Evolutionary conservation across 73 alveolate species (phyloP).

Genomic region (Tetrahymena malaccensis): DNA sequence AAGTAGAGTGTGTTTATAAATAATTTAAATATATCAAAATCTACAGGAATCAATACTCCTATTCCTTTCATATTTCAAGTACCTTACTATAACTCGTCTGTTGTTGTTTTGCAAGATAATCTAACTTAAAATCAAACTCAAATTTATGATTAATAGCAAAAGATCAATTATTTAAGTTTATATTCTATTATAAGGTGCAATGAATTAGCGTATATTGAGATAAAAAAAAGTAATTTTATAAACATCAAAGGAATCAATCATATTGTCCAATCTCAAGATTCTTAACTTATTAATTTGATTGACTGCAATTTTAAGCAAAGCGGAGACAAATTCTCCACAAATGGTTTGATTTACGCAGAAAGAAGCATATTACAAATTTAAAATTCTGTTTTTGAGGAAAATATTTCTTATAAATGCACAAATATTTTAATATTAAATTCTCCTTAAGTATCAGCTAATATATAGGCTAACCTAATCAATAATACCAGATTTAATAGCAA

Average conservation of each 20-base stretch:
- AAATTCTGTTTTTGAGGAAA: background rate
- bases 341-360: background rate
- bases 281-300: background rate
- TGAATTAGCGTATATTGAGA: background rate
- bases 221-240: background rate
- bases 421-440: background rate
- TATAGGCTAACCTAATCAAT: background rate
- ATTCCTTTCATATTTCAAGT: background rate
- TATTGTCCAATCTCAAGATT: background rate
- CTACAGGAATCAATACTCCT: background rate
- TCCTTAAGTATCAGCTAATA: background rate
- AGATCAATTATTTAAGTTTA: background rate
- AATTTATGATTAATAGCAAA: background rate
- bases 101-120: background rate
- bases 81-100: background rate
- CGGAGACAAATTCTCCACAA: background rate
- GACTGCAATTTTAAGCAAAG: background rate
- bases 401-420: background rate
- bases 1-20: background rate
- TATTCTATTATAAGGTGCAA: background rate
- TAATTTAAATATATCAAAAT: background rate
- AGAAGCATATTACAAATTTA: background rate
- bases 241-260: background rate
- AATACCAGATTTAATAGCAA: background rate
- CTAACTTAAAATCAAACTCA: background rate